Conservation (phyloP, 495 filamentous ascomycete species). For the Clavariopsis aquatica region DNA sequence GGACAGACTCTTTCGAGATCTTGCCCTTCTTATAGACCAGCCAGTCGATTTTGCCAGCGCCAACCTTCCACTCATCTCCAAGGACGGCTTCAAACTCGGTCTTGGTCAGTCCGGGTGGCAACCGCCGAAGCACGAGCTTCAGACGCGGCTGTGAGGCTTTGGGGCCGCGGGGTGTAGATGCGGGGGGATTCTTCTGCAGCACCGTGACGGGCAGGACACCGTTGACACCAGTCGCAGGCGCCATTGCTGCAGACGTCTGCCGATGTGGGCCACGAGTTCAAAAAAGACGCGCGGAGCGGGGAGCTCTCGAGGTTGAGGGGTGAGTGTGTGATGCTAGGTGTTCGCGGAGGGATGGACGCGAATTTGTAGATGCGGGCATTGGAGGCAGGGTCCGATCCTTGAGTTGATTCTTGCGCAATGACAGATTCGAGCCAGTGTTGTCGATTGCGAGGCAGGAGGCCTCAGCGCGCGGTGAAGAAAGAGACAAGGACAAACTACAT, state of each 20-base stretch:
- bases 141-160: conserved; percentile 66
- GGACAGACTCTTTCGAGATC: conserved; percentile 77
- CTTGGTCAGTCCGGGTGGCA: conserved; percentile 83
- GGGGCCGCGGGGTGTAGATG: conserved; percentile 44
- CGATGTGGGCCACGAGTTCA: neutral
- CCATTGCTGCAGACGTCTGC: conserved; percentile 9
- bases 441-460: neutral
- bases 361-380: conserved; percentile 12
- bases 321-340: conserved; percentile 9
- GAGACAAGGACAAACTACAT: neutral
- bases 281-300: neutral
- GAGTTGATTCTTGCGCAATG: neutral
- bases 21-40: conserved; percentile 76
- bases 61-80: conserved; percentile 80
- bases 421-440: neutral
- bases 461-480: neutral
- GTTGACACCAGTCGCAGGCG: conserved; percentile 43
- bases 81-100: conserved; percentile 71
- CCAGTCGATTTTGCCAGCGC: conserved; percentile 82
- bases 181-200: conserved; percentile 57
- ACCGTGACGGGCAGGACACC: conserved; percentile 64
- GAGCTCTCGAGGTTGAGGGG: neutral
- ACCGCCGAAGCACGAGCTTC: conserved; percentile 80
- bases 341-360: neutral
- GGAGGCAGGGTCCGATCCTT: conserved; percentile 6